Evolutionary conservation across 768 basidiomycete species (phyloP), one percentile per base, ranked within the genome.

Genomic region (Boletellus emodensis): DNA sequence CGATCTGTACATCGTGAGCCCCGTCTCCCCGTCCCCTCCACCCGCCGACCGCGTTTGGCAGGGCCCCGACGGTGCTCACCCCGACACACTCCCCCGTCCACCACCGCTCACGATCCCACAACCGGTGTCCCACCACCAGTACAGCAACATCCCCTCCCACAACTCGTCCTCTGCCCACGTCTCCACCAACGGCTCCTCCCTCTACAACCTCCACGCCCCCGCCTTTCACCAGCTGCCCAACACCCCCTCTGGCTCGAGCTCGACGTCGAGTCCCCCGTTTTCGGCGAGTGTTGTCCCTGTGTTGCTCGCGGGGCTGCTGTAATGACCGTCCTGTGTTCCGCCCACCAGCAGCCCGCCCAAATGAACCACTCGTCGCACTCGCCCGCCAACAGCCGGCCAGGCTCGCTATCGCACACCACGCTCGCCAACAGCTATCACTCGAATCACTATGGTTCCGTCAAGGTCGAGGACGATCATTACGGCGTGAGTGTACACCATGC

Each of bases 231-330:
- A 79, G 58, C 72, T 86, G 64, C 84, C 84, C 17, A 81, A 83
- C 63, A 85, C 85, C 4, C 84, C 84, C 3, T 84, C 83, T 18
- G 82, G 79, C 17, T 86, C 85, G 17, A 87, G 85, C 61, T 77
- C 82, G 20, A 84, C 84, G 6, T 85, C 84, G 24, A 87, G 83
- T 57, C 84, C 85, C 49, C 84, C 86, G n/a, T 89, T 87, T 75
- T 90, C 88, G 85, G 87, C 81, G 82, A 87, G 88, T 87, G 65
- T 77, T 76, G 64, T 75, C 77, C 72, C 70, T 68, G 72, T 57
- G 57, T 62, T 61, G 58, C 49, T 42, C 65, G 58, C 62, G 55
- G 54, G 62, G 52, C 62, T 58, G 66, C 71, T 82, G 81, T 56
- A 56, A 43, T 85, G 71, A 82, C 76, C 59, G 60, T 57, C 28